Evolutionary conservation across 805 yeast species (phyloP).

Genomic region (Candida verbasci): DNA sequence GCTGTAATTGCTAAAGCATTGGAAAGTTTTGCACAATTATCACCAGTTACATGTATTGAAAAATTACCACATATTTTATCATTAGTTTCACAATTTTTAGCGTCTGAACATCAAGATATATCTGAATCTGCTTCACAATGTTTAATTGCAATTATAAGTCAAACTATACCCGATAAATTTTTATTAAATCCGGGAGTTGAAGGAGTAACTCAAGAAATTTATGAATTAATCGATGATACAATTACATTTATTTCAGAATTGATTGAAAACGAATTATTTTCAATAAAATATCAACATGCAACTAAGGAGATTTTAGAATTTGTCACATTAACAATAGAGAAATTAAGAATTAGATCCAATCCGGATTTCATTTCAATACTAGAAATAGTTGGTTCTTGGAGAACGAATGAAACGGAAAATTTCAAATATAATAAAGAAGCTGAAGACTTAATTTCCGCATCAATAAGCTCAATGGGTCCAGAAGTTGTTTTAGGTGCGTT

Average conservation of each 20-base stretch:
- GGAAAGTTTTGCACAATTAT: constrained; percentile 31
- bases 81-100: constrained; percentile 58
- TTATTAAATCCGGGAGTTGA: constrained; percentile 46
- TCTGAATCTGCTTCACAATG: constrained; percentile 82
- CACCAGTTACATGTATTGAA: constrained; percentile 43
- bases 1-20: constrained; percentile 87
- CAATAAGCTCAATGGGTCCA: constrained; percentile 81
- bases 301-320: constrained; percentile 72
- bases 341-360: constrained; percentile 60
- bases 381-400: constrained; percentile 76
- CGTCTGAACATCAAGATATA: constrained; percentile 61
- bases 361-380: constrained; percentile 68
- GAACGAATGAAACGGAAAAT: constrained; percentile 69
- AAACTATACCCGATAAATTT: constrained; percentile 57
- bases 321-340: constrained; percentile 55
- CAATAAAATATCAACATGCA: constrained; percentile 72
- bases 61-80: constrained; percentile 48
- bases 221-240: constrained; percentile 53
- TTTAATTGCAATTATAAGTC: constrained; percentile 69
- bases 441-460: constrained; percentile 75
- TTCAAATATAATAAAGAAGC: constrained; percentile 69
- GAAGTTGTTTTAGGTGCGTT: constrained; percentile 67
- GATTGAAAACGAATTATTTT: constrained; percentile 53
- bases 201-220: constrained; percentile 43
- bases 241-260: constrained; percentile 50